phyloP scores from a whole-genome alignment of 2,329 filamentous ascomycete genomes.

The Fusarium sp. region DNA sequence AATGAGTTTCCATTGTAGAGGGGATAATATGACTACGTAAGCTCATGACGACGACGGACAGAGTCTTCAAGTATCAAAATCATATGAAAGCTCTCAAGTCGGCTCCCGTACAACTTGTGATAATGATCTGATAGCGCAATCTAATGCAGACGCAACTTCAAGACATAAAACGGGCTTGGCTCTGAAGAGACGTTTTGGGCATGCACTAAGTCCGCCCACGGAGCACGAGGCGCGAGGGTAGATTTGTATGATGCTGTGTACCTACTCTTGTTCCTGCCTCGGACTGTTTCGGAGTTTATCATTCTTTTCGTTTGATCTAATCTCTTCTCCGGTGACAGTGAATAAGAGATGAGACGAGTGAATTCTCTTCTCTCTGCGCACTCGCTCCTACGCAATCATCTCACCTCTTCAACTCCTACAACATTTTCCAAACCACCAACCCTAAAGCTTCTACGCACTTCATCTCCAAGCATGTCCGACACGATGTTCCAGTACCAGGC shows the following conservation, averaged over 20 bases:
- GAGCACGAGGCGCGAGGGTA: not conserved
- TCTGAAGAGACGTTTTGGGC: not conserved
- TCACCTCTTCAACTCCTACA: not conserved
- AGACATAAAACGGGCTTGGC: not conserved
- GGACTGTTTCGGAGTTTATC: not conserved
- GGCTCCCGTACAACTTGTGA: not conserved
- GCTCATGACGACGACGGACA: not conserved
- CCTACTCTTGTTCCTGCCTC: not conserved
- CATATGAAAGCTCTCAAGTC: not conserved
- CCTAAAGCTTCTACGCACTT: not conserved
- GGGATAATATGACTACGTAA: not conserved
- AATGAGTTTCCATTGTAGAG: not conserved
- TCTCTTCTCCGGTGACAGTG: not conserved
- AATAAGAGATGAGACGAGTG: not conserved
- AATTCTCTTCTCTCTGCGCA: not conserved
- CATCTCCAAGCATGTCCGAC: slow-evolving; percentile 7
- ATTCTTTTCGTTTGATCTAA: not conserved
- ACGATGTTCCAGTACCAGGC: slow-evolving; percentile 35
- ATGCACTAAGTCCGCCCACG: slow-evolving; percentile 3
- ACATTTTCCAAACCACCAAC: not conserved
- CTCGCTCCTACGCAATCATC: not conserved
- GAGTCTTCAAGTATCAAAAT: not conserved
- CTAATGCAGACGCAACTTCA: not conserved
- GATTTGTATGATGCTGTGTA: not conserved
- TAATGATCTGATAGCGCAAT: not conserved